Evolutionary conservation across 2,329 filamentous ascomycete species (phyloP), one percentile per base, ranked within the genome.

Genomic region (Claviceps maximensis): DNA sequence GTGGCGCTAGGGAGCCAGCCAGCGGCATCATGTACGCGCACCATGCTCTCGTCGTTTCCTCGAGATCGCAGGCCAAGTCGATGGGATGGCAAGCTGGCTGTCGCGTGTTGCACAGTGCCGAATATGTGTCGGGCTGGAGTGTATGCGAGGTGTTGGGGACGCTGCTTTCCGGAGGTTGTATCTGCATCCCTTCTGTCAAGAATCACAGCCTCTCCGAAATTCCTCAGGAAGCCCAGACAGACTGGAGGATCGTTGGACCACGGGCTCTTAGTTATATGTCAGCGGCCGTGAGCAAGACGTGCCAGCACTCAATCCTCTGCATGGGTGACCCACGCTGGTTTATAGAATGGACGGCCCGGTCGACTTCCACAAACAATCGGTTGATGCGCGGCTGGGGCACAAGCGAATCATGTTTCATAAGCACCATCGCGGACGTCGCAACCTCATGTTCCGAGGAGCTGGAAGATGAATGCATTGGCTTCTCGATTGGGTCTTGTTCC

Each of bases 381-480:
- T 13, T 52, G 2, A 15, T 52, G 33, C 42, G 44, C 44, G 50
- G 42, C 33, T 52, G 50, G 42, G 50, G 44, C 19, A 41, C 23
- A 52, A n/a, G 50, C 31, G 44, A 52, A 47, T 23, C 23, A 7
- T 40, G 19, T n/a, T 40, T 52, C 23, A 25, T 52, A 40, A 52
- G 42, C 31, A 29, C 31, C 31, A 21, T 29, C 13, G n/a, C 42
- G 3, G 33, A 47, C n/a, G 21, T 38, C n/a, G 36, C 2, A 12
- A n/a, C 25, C 29, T 10, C 49, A 19, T 23, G 2, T 13, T 10
- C 17, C 3, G 40, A 42, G 3, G 40, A 42, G 3, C 13, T n/a
- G 17, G 49, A 51, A 25, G 27, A 15, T 17, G 40, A 44, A 46
- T 45, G 23, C n/a, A 46, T 52, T 17, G 50, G 44, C 33, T 47